A percentile compares a stretch with the other conserved stretches of the same genome.
Evolutionary conservation across 1,284 basidiomycete species (phyloP).

Genomic region (Irpex rosettiformis): DNA sequence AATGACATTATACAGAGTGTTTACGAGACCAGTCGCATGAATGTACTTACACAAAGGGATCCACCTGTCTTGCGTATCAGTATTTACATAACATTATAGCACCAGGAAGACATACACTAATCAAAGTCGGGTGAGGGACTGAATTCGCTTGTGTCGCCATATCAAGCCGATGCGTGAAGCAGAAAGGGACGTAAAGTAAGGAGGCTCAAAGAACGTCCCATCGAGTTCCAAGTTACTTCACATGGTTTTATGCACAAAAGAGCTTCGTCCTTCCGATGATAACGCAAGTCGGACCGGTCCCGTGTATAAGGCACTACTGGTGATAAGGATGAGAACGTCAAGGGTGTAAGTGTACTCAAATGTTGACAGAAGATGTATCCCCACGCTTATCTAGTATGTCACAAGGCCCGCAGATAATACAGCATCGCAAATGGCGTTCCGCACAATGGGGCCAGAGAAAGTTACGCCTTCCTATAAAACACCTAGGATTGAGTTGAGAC

Average conservation of each 20-base stretch:
- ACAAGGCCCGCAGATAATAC: not conserved
- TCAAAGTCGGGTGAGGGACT: slow-evolving; percentile 48
- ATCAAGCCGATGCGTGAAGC: not conserved
- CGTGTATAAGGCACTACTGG: not conserved
- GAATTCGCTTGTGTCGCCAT: slow-evolving; percentile 62
- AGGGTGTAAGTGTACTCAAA: not conserved
- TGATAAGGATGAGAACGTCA: slow-evolving; percentile 2
- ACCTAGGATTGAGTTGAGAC: no score
- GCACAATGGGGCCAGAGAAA: not conserved
- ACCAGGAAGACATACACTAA: slow-evolving; percentile 32
- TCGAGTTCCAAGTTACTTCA: not conserved
- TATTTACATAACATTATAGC: not conserved
- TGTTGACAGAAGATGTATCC: not conserved
- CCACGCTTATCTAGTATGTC: not conserved
- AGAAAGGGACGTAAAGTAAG: not conserved
- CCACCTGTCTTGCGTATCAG: slow-evolving; percentile 36
- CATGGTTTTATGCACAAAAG: not conserved
- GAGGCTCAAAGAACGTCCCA: not conserved
- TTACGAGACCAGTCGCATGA: not conserved
- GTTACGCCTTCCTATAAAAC: not conserved
- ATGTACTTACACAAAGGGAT: slow-evolving; percentile 54
- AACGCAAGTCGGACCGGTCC: not conserved
- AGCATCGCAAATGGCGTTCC: not conserved
- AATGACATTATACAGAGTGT: not conserved
- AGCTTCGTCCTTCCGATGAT: not conserved